Evolutionary conservation across 2,329 filamentous ascomycete genomes (phyloP).

Genomic region (Chaetomium strumarium): DNA sequence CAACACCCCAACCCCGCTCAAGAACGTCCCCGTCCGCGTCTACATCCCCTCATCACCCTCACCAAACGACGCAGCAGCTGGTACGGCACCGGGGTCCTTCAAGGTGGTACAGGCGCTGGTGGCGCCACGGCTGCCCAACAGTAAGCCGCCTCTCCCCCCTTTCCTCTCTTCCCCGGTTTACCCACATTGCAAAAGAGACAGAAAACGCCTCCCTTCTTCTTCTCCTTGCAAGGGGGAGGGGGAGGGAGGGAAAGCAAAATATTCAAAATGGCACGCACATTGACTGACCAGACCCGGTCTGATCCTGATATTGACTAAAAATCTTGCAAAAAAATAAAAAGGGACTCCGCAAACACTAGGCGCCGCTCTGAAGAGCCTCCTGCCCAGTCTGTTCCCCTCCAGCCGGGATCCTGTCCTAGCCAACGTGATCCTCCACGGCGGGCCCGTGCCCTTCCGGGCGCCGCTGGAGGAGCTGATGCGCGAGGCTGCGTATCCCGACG

Average conservation of each 20-base stretch:
- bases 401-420: conserved; percentile 78
- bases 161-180: not conserved
- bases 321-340: too few species aligned
- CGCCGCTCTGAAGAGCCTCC: conserved; percentile 64
- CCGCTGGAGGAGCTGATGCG: conserved; percentile 77
- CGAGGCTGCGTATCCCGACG: conserved; percentile 82
- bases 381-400: conserved; percentile 83
- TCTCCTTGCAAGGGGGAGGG: too few species aligned
- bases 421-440: conserved; percentile 79
- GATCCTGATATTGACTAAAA: too few species aligned
- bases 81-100: conserved; percentile 44
- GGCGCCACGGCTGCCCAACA: conserved; percentile 38
- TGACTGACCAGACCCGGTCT: conserved; percentile 30
- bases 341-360: conserved; percentile 54
- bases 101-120: conserved; percentile 73
- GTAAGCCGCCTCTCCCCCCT: conserved; percentile 25
- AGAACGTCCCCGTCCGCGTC: conserved; percentile 79
- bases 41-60: conserved; percentile 68
- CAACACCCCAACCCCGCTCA: conserved; percentile 66
- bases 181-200: too few species aligned
- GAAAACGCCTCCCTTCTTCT: not conserved
- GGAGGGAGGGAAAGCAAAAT: too few species aligned
- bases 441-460: conserved; percentile 71
- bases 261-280: too few species aligned
- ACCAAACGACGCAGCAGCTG: conserved; percentile 41